Percentiles rank a stretch among this genome's conserved stretches.
Evolutionary conservation across 345 rosid species (phyloP).

Genomic region (Isatis tinctoria): DNA sequence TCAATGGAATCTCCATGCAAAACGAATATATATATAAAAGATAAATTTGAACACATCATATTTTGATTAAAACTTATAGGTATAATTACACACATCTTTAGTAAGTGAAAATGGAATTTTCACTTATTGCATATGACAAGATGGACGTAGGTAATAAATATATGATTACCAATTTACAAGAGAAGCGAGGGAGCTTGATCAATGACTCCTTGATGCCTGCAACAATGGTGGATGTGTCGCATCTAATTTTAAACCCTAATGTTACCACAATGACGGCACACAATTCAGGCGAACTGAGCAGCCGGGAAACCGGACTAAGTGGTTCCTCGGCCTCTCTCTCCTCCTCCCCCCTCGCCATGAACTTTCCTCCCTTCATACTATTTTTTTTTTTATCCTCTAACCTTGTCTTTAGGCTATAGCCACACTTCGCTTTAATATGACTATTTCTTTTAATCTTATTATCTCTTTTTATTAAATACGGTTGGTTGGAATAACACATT

Average conservation of each 20-base stretch:
- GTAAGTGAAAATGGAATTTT: neutral
- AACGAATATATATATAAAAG: too few relatives aligned
- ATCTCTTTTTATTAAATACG: neutral
- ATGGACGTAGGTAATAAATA: neutral
- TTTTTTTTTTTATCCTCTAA: neutral
- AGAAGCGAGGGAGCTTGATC: neutral
- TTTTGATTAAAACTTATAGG: neutral
- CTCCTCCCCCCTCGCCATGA: neutral
- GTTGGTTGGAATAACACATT: neutral
- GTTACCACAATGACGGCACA: neutral
- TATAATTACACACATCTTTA: neutral
- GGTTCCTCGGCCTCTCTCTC: neutral
- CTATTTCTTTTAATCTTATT: neutral
- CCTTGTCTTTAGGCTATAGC: neutral
- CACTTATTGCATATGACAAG: neutral
- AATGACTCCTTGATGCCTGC: neutral
- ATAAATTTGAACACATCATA: neutral
- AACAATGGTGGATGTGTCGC: neutral
- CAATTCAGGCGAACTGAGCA: neutral
- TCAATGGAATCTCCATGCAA: too few relatives aligned
- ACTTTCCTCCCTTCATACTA: neutral
- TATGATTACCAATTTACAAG: neutral
- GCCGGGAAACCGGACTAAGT: neutral
- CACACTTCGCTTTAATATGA: neutral
- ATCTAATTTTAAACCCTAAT: neutral